Conservation (phyloP, 2,329 filamentous ascomycete genomes). For the Sporothrix globosa region DNA sequence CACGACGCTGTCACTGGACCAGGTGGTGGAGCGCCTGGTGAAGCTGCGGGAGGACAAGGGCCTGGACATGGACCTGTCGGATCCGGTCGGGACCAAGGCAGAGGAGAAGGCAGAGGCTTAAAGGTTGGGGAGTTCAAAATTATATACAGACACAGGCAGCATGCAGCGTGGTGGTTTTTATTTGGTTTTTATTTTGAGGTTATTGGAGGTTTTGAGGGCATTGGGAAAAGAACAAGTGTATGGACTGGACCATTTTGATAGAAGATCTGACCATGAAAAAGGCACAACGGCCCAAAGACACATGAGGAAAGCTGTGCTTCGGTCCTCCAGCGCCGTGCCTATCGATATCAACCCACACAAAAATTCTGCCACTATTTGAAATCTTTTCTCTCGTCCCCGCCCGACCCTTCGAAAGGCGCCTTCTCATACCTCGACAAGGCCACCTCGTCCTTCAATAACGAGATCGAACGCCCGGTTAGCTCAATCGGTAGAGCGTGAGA, state of each 20-base stretch:
- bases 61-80: slow-evolving; percentile 34
- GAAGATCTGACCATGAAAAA: neutral
- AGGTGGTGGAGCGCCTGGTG: slow-evolving; percentile 33
- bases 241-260: slow-evolving; percentile 2
- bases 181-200: neutral
- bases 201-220: neutral
- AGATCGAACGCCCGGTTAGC: slow-evolving; percentile 57
- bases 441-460: slow-evolving; percentile 29
- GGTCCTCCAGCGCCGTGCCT: neutral
- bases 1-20: slow-evolving; percentile 35
- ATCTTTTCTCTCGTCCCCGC: neutral
- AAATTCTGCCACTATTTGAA: neutral
- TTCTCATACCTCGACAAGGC: slow-evolving; percentile 8
- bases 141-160: neutral
- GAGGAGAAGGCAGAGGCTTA: slow-evolving; percentile 6
- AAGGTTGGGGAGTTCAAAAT: neutral
- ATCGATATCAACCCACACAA: neutral
- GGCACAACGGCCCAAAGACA: neutral
- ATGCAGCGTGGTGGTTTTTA: slow-evolving; percentile 9
- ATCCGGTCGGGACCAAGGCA: slow-evolving; percentile 16
- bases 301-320: neutral
- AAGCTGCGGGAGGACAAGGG: slow-evolving; percentile 33
- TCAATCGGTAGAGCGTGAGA: slow-evolving; percentile 75
- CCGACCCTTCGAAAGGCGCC: neutral
- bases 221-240: neutral